phyloP scores from a whole-genome alignment of 139 green algal species.

The Desmodesmus armatus region DNA sequence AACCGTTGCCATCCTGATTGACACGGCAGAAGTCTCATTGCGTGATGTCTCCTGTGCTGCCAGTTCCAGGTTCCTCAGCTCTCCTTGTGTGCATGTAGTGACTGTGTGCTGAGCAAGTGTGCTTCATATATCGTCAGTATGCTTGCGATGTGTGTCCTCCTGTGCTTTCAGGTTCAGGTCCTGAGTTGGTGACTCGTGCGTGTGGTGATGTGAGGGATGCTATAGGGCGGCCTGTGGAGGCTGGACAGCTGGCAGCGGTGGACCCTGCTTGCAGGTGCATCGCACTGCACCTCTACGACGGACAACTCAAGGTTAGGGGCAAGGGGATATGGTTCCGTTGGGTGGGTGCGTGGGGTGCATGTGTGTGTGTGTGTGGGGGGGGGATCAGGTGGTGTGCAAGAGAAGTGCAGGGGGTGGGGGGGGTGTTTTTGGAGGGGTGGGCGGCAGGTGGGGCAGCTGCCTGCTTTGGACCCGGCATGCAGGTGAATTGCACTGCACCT shows the following conservation, averaged over 20 bases:
- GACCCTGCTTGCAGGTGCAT: conserved; percentile 85
- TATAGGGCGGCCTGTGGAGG: conserved; percentile 85
- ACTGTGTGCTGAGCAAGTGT: no score
- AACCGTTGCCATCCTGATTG: no score
- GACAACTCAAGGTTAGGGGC: conserved; percentile 91
- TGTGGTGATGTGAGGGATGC: conserved; percentile 86
- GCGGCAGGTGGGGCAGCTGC: conserved; percentile 90
- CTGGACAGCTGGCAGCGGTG: conserved; percentile 87
- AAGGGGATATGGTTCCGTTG: no score
- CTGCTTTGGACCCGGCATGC: conserved; percentile 84
- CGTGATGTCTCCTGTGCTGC: no score
- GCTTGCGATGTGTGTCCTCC: no score
- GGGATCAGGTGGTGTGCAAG: not conserved
- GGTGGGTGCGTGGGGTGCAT: not conserved
- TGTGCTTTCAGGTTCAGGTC: no score
- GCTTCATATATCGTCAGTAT: no score
- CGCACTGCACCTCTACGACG: conserved; percentile 96
- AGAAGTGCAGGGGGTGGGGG: not conserved
- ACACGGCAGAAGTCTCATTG: no score
- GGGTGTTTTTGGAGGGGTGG: no score
- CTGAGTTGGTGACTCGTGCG: conserved; percentile 85
- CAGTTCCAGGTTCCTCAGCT: no score
- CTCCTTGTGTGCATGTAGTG: no score
- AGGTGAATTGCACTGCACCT: conserved; percentile 92
- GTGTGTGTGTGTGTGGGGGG: no score